A percentile compares a stretch with the other conserved stretches of the same genome.
Evolutionary conservation across 257 asterid genomes (phyloP).

Genomic region (Lantana camara): DNA sequence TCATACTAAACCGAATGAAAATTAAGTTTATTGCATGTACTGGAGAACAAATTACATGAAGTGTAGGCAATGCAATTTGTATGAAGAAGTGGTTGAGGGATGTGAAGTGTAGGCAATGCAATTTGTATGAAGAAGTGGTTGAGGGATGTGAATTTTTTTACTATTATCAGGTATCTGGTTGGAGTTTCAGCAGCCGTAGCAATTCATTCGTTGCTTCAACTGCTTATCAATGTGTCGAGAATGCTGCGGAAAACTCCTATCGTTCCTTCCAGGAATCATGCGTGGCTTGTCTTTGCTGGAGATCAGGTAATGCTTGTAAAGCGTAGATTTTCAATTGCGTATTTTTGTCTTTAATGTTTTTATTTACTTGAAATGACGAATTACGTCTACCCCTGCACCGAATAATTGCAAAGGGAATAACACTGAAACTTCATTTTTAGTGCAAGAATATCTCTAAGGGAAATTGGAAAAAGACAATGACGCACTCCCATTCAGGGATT

Average conservation of each 20-base stretch:
- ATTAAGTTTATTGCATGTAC: background rate
- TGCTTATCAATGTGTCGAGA: constrained; percentile 49
- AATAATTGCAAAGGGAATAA: too few species aligned
- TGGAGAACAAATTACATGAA: background rate
- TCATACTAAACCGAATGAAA: background rate
- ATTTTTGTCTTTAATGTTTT: too few species aligned
- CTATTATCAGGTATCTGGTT: constrained; percentile 62
- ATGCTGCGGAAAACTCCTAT: constrained; percentile 44
- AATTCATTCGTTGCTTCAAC: constrained; percentile 68
- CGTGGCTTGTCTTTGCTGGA: constrained; percentile 81
- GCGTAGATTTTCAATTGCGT: background rate
- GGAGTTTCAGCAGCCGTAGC: constrained; percentile 83
- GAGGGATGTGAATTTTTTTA: constrained; percentile 33
- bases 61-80: constrained; percentile 6
- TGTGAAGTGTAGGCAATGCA: constrained; percentile 12
- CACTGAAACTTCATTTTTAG: too few species aligned
- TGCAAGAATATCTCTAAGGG: too few species aligned
- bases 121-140: constrained; percentile 32
- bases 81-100: constrained; percentile 39
- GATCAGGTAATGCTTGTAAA: constrained; percentile 61
- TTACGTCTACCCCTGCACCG: too few species aligned
- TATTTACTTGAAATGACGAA: too few species aligned
- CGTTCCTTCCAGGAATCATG: constrained; percentile 59
- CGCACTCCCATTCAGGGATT: too few species aligned
- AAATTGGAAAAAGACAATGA: too few species aligned